Percentiles rank a stretch among this genome's conserved stretches.
Conservation (phyloP, 306 rosid species). For the Phaseolus lunatus region DNA sequence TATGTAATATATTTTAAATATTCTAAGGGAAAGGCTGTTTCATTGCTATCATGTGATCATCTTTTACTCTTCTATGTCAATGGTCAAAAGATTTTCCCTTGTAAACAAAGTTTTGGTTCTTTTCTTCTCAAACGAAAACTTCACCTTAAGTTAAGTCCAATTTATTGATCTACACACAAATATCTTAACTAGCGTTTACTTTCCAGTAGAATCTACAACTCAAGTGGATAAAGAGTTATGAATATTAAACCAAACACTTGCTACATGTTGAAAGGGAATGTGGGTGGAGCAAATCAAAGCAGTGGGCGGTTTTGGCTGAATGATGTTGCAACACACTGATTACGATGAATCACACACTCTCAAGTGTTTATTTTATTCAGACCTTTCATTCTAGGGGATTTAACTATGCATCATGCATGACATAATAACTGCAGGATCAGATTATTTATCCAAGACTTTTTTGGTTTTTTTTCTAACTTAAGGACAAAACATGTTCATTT, state of each 20-base stretch:
- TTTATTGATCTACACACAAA: background rate
- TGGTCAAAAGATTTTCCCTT: constrained; percentile 48
- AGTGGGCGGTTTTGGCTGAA: constrained; percentile 41
- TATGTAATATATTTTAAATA: background rate
- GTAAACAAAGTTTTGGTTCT: constrained; percentile 40
- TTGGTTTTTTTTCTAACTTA: background rate
- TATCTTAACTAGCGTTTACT: background rate
- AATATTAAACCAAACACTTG: background rate
- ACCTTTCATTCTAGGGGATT: background rate
- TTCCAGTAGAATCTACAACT: background rate
- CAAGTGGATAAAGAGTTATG: too few species aligned
- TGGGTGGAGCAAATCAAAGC: constrained; percentile 6
- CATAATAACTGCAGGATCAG: background rate
- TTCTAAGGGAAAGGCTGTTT: background rate
- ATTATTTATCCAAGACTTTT: background rate
- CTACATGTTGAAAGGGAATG: constrained; percentile 14
- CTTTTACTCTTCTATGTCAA: background rate
- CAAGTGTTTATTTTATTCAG: background rate
- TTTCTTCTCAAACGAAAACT: constrained; percentile 41
- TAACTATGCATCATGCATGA: constrained; percentile 17
- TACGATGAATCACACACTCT: background rate
- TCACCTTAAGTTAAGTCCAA: constrained; percentile 9
- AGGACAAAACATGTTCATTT: background rate
- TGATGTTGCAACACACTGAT: background rate
- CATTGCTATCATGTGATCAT: constrained; percentile 43